Evolutionary conservation across 2,329 filamentous ascomycete species (phyloP).

Genomic region (Arthrobotrys sphaeroides): DNA sequence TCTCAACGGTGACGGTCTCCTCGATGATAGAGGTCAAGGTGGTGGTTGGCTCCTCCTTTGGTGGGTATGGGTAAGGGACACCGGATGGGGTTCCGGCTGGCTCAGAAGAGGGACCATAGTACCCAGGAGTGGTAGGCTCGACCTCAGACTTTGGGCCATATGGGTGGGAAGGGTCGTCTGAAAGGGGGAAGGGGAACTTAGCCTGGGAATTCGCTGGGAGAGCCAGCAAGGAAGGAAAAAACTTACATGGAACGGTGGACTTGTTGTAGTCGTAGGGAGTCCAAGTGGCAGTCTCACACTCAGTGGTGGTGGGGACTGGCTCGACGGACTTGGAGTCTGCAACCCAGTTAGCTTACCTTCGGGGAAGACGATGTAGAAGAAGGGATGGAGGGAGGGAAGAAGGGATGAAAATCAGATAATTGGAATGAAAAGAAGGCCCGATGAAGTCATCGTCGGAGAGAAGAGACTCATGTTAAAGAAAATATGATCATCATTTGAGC

Average conservation of each 20-base stretch:
- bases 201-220: background rate
- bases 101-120: slow-evolving; percentile 19
- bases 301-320: slow-evolving; percentile 35
- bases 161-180: slow-evolving; percentile 24
- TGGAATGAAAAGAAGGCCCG: background rate
- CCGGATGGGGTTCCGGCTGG: slow-evolving; percentile 35
- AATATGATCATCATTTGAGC: background rate
- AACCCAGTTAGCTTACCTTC: slow-evolving; percentile 8
- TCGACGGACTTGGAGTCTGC: slow-evolving; percentile 29
- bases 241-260: slow-evolving; percentile 45
- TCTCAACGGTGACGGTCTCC: slow-evolving; percentile 34
- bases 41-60: slow-evolving; percentile 41
- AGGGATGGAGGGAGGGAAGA: background rate
- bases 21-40: slow-evolving; percentile 45
- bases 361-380: too few relatives aligned
- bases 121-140: slow-evolving; percentile 13
- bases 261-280: slow-evolving; percentile 42
- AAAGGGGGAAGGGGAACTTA: background rate
- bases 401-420: background rate
- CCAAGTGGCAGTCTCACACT: slow-evolving; percentile 47
- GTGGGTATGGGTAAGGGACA: slow-evolving; percentile 24
- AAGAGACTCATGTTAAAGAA: background rate
- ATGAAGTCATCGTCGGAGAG: background rate
- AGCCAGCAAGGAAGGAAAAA: background rate
- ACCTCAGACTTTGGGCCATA: slow-evolving; percentile 25